phyloP scores from a whole-genome alignment of 345 rosid genomes.

The Lenwebbia sp. region DNA sequence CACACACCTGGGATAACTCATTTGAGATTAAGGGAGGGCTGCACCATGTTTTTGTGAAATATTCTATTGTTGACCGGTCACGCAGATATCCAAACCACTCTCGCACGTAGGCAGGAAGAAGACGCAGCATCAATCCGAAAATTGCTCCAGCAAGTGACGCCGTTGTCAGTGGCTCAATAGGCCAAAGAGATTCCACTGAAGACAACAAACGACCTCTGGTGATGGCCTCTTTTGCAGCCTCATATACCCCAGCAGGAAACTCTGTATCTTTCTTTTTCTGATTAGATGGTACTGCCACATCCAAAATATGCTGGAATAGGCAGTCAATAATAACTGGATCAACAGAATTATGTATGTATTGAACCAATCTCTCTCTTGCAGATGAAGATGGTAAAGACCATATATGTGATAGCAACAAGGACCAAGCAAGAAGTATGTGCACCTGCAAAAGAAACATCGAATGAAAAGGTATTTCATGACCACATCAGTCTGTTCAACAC shows the following conservation, averaged over 20 bases:
- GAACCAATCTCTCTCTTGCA: conserved; percentile 64
- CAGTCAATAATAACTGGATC: conserved; percentile 61
- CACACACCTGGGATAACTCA: conserved; percentile 82
- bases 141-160: conserved; percentile 81
- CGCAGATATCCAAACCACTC: conserved; percentile 84
- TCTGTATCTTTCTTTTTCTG: conserved; percentile 70
- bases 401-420: conserved; percentile 74
- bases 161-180: conserved; percentile 47
- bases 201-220: conserved; percentile 48
- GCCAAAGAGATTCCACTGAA: conserved; percentile 80
- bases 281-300: conserved; percentile 34
- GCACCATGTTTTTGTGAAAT: conserved; percentile 89
- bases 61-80: conserved; percentile 72
- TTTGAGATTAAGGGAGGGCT: conserved; percentile 72
- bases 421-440: conserved; percentile 72
- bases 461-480: neutral
- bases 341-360: conserved; percentile 63
- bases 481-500: neutral
- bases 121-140: conserved; percentile 74
- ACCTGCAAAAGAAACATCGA: conserved; percentile 37
- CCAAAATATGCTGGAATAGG: conserved; percentile 88
- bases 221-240: conserved; percentile 63
- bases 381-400: conserved; percentile 56
- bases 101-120: conserved; percentile 94
- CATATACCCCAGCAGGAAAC: conserved; percentile 38